Evolutionary conservation across 1,139 yeast species (phyloP), one percentile per base, ranked within the genome.

Genomic region (Protomyces arabidopsidicola): DNA sequence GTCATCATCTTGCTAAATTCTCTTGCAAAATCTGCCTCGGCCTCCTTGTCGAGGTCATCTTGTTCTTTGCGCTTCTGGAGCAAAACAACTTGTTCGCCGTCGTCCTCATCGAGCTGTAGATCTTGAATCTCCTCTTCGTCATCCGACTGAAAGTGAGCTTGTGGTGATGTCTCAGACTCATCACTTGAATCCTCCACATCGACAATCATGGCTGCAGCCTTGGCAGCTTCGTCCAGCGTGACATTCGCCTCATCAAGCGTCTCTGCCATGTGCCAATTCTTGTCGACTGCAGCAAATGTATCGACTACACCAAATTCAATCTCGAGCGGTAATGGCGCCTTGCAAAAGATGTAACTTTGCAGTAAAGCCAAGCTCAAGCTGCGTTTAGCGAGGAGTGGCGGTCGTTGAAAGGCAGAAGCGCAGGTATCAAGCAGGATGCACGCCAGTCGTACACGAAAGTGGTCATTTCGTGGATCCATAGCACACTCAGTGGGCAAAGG

Each of bases 331-430:
- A 88, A 88, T 55, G 77, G 80, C 8, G 74, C 74, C 71, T 90
- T 90, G 57, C 88, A 82, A 72, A 80, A 82, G n/a, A 83, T 74
- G 71, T 89, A 90, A 72, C 83, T 90, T 70, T 90, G 95, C 67
- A 90, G 85, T 69, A 84, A 86, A 20, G 80, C 79, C 68, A 87
- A 70, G 67, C 87, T 82, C 2, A 81, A 72, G 5, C 76, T 75
- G 35, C 86, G 68, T 54, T 76, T 78, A 10, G 73, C 74, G 64
- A 73, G 67, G 50, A 71, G 61, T 64, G 64, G 38, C 39, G 67
- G 63, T 24, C 65, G 48, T 66, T 60, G 55, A 51, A 70, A 65
- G 31, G 55, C 69, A n/a, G 69, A 67, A 6, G 66, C 72, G 39
- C 71, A 70, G 10, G 71, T 65, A 42, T 75, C 76, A 42, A 82